A percentile compares a stretch with the other conserved stretches of the same genome.
phyloP scores from a whole-genome alignment of 192 early-diverging fungal genomes.

The Coemansia sp. region DNA sequence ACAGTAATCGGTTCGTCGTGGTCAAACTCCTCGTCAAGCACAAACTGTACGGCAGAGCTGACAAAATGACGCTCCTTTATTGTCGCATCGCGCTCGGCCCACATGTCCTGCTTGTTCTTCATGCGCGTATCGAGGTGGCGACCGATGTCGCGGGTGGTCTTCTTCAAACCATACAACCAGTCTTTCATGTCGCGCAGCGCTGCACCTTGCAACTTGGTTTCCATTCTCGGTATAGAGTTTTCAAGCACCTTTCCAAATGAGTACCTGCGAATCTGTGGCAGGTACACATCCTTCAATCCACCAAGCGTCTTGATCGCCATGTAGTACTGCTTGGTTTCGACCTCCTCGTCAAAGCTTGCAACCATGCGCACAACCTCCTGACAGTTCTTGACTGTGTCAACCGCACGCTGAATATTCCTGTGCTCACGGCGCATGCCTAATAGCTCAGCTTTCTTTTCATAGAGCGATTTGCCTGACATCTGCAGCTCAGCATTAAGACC shows the following conservation, averaged over 20 bases:
- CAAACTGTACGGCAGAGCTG: constrained; percentile 77
- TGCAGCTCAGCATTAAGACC: constrained; percentile 87
- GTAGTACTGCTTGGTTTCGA: constrained; percentile 85
- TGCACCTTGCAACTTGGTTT: constrained; percentile 79
- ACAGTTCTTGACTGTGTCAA: constrained; percentile 77
- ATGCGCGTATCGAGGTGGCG: constrained; percentile 78
- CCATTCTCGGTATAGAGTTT: constrained; percentile 84
- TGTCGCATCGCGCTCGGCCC: constrained; percentile 44
- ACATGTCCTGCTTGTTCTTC: constrained; percentile 62
- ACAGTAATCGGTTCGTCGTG: constrained; percentile 72
- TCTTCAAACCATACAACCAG: constrained; percentile 86
- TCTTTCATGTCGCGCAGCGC: constrained; percentile 86
- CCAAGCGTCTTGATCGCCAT: constrained; percentile 89
- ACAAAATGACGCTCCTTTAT: constrained; percentile 54
- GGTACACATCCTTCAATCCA: constrained; percentile 70
- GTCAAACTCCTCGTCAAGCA: constrained; percentile 80
- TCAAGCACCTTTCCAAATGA: constrained; percentile 84
- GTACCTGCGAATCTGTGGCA: constrained; percentile 74
- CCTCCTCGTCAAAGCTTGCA: constrained; percentile 75
- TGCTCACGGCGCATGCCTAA: constrained; percentile 73
- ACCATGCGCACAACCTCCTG: constrained; percentile 85
- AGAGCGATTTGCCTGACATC: constrained; percentile 69
- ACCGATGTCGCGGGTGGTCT: constrained; percentile 79
- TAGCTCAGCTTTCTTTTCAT: constrained; percentile 73
- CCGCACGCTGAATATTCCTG: constrained; percentile 83